Percentiles rank a stretch among this genome's conserved stretches.
phyloP scores from a whole-genome alignment of 2,329 filamentous ascomycete genomes.

The Tolypocladium pustulatum region DNA sequence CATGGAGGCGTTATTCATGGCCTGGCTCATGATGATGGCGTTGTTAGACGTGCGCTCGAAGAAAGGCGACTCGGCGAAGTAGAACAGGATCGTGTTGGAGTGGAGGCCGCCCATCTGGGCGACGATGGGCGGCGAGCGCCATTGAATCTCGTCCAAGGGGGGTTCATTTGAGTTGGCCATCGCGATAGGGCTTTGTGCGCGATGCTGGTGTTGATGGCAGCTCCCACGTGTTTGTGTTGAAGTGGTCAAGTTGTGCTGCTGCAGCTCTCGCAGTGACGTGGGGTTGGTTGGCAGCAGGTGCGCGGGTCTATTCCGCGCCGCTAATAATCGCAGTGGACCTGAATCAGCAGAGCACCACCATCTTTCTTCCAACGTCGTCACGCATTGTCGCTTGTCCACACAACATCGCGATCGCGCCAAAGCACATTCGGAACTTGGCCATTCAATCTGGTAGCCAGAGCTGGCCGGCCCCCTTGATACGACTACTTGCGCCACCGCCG shows the following conservation, averaged over 20 bases:
- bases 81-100: conserved; percentile 55
- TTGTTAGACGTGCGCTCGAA: conserved; percentile 61
- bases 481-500: neutral
- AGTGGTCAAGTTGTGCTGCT: neutral
- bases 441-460: neutral
- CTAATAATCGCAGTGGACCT: neutral
- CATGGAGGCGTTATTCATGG: conserved; percentile 50
- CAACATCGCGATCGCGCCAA: neutral
- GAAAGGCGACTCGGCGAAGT: conserved; percentile 58
- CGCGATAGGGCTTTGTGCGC: conserved; percentile 2
- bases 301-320: conserved; percentile 8
- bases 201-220: conserved; percentile 2
- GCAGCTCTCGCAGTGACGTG: conserved; percentile 1
- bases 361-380: neutral
- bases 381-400: neutral
- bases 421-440: neutral
- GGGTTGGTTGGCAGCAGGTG: conserved; percentile 8
- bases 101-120: conserved; percentile 48
- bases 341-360: neutral
- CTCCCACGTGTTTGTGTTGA: neutral
- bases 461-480: no score
- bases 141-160: conserved; percentile 58
- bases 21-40: conserved; percentile 50
- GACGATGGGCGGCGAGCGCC: conserved; percentile 42
- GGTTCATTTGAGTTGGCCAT: conserved; percentile 38